phyloP scores from a whole-genome alignment of 306 rosid species.

The Vigna unguiculata region DNA sequence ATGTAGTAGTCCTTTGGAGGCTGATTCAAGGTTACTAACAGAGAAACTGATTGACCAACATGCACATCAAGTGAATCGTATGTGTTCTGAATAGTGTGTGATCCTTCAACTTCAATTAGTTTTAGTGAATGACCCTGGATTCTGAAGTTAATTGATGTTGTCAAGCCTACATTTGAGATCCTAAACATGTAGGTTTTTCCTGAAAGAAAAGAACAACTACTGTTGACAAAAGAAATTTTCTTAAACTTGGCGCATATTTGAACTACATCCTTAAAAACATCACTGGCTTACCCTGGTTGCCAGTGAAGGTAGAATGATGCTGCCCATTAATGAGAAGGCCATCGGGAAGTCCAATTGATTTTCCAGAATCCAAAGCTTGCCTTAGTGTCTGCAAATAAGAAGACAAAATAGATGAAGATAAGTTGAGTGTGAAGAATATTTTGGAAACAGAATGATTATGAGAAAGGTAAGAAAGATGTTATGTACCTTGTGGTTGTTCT shows the following conservation, averaged over 20 bases:
- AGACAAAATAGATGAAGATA: slow-evolving; percentile 16
- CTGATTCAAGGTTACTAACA: slow-evolving; percentile 81
- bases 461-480: neutral
- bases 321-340: slow-evolving; percentile 90
- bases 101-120: slow-evolving; percentile 93
- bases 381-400: slow-evolving; percentile 63
- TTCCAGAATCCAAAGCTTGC: slow-evolving; percentile 78
- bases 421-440: neutral
- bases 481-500: slow-evolving; percentile 79
- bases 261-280: neutral
- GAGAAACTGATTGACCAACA: slow-evolving; percentile 88
- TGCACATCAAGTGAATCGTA: slow-evolving; percentile 94
- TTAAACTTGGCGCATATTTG: neutral
- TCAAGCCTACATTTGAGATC: slow-evolving; percentile 89
- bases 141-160: slow-evolving; percentile 82
- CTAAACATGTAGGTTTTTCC: slow-evolving; percentile 94
- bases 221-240: slow-evolving; percentile 30
- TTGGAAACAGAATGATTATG: slow-evolving; percentile 12
- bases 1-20: slow-evolving; percentile 85
- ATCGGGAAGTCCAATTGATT: slow-evolving; percentile 75
- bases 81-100: slow-evolving; percentile 75
- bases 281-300: slow-evolving; percentile 70
- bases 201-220: slow-evolving; percentile 49
- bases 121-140: slow-evolving; percentile 83
- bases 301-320: slow-evolving; percentile 64